Evolutionary conservation across 257 asterid genomes (phyloP).

Genomic region (Nicotiana benthamiana): DNA sequence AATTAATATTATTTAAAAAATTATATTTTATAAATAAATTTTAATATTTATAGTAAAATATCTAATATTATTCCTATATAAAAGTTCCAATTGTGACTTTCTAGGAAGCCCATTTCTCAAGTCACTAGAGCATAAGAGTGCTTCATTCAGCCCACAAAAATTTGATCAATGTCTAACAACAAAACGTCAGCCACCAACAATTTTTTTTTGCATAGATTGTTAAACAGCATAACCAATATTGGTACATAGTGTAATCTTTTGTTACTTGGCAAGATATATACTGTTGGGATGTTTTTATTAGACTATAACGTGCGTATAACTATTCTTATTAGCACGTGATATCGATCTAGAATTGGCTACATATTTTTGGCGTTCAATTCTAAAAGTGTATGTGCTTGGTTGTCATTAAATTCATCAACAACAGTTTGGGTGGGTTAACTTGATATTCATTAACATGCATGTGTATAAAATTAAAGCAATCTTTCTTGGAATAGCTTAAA

Average conservation of each 20-base stretch:
- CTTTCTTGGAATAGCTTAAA: too few species aligned
- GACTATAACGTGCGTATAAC: too few species aligned
- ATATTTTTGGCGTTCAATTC: neutral
- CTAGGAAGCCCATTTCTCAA: neutral
- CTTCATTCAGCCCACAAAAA: neutral
- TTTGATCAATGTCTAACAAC: neutral
- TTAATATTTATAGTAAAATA: too few species aligned
- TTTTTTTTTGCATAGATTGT: neutral
- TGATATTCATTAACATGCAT: too few species aligned
- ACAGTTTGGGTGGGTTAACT: too few species aligned
- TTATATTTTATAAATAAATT: too few species aligned
- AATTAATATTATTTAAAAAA: too few species aligned
- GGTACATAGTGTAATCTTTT: neutral
- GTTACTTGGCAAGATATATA: neutral
- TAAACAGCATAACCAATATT: neutral
- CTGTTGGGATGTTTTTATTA: too few species aligned
- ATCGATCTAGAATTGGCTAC: neutral
- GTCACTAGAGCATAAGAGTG: neutral
- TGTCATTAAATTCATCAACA: neutral
- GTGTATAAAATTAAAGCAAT: too few species aligned
- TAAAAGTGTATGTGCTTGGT: neutral
- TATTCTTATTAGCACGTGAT: neutral
- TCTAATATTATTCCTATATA: neutral
- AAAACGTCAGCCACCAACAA: neutral
- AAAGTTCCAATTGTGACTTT: neutral